Evolutionary conservation across 2,329 filamentous ascomycete genomes (phyloP).

Genomic region (Alternaria triticimaculans): DNA sequence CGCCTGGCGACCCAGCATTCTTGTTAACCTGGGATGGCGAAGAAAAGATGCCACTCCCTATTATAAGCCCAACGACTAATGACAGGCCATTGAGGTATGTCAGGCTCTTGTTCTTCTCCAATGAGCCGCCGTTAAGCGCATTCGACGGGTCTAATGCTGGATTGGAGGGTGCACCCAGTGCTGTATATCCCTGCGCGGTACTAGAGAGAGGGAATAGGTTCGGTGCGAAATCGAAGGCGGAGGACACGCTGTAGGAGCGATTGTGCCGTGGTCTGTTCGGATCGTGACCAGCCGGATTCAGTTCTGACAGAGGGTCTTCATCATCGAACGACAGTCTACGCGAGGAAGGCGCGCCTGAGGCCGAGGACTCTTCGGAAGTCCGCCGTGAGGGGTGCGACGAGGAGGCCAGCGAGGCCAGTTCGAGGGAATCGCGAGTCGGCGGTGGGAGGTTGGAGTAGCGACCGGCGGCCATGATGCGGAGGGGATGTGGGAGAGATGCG

Average conservation of each 20-base stretch:
- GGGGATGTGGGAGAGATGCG: constrained; percentile 21
- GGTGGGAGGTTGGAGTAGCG: constrained; percentile 47
- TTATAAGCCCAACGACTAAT: constrained; percentile 89
- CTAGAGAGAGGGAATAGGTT: constrained; percentile 92
- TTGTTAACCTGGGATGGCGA: constrained; percentile 91
- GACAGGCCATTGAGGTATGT: constrained; percentile 94
- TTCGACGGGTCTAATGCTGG: constrained; percentile 60
- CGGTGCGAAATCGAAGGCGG: constrained; percentile 93
- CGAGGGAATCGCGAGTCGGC: constrained; percentile 83
- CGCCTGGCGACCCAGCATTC: constrained; percentile 89
- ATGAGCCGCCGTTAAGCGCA: constrained; percentile 72
- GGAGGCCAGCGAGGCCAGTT: constrained; percentile 92
- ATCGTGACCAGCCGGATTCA: constrained; percentile 61
- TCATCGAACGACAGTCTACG: constrained; percentile 86
- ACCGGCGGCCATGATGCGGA: constrained; percentile 43
- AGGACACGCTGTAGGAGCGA: constrained; percentile 87
- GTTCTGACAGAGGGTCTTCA: constrained; percentile 74
- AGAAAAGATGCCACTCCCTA: constrained; percentile 95
- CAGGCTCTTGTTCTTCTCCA: constrained; percentile 95
- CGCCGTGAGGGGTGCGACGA: constrained; percentile 72
- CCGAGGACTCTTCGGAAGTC: constrained; percentile 73
- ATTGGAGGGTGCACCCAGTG: constrained; percentile 77
- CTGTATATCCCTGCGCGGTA: constrained; percentile 78
- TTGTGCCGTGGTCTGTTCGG: constrained; percentile 53
- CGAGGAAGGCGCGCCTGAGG: constrained; percentile 90